Evolutionary conservation across 1,139 yeast genomes (phyloP).

Genomic region (Saccharomyces pastorianus): DNA sequence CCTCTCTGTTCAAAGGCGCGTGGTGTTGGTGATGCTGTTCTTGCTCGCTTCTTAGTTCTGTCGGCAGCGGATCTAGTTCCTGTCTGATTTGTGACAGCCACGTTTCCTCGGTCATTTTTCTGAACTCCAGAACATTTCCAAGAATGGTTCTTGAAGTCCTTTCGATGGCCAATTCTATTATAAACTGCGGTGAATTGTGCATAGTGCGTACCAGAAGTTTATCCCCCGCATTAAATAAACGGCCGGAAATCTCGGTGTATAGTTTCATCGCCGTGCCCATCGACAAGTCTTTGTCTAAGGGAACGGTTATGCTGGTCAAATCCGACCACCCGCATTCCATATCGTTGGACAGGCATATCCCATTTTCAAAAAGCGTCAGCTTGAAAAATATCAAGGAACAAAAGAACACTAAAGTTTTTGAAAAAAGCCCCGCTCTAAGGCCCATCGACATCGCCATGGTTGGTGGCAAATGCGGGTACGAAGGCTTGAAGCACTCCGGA

Average conservation of each 20-base stretch:
- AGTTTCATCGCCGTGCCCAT: conserved; percentile 5
- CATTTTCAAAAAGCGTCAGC: conserved; percentile 9
- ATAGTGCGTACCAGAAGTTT: conserved; percentile 1
- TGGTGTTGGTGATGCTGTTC: too few species aligned
- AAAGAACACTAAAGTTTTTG: conserved; percentile 9
- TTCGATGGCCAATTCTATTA: conserved; percentile 7
- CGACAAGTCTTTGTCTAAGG: conserved; percentile 4
- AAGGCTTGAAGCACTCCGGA: conserved; percentile 2
- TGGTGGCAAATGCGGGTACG: conserved; percentile 6
- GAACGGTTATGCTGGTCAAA: conserved; percentile 5
- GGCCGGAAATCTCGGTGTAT: conserved; percentile 7
- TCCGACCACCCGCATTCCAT: conserved; percentile 2
- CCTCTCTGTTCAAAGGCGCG: too few species aligned
- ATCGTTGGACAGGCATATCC: background rate
- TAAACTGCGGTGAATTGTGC: conserved; percentile 5
- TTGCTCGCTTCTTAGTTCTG: too few species aligned
- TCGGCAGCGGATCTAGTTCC: background rate
- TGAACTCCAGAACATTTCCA: conserved; percentile 10
- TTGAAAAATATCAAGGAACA: conserved; percentile 7
- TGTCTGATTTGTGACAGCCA: conserved; percentile 7
- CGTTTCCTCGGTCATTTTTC: conserved; percentile 7
- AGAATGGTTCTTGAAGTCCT: conserved; percentile 8
- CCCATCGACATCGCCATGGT: conserved; percentile 7
- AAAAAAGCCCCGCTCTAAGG: conserved; percentile 3
- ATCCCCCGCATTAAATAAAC: conserved; percentile 1